phyloP scores from a whole-genome alignment of 73 alveolate genomes.

The Paramecium pentaurelia region DNA sequence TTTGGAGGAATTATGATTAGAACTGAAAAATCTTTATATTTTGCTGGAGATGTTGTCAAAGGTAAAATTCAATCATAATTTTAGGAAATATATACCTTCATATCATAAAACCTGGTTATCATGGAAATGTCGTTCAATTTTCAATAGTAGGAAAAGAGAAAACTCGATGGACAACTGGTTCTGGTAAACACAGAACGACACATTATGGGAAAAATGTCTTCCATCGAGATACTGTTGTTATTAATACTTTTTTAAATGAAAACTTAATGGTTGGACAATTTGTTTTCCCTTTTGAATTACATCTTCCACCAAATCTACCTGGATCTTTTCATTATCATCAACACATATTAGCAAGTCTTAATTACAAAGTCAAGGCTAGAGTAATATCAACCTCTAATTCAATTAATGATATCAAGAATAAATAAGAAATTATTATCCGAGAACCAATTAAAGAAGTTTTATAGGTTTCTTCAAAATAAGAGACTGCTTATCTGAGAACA shows the following conservation, averaged over 20 bases:
- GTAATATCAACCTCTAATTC: not conserved
- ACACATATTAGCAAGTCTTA: not conserved
- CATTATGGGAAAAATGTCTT: not conserved
- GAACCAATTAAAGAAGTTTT: not conserved
- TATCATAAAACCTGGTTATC: not conserved
- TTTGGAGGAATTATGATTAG: constrained; percentile 2
- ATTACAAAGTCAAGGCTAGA: not conserved
- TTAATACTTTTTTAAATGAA: not conserved
- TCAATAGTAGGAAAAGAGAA: not conserved
- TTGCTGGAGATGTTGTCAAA: not conserved
- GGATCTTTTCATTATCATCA: not conserved
- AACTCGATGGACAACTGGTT: not conserved
- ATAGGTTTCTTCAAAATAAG: not conserved
- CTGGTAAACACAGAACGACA: not conserved
- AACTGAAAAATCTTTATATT: not conserved
- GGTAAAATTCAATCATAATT: not conserved
- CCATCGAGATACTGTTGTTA: not conserved
- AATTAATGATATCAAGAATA: not conserved
- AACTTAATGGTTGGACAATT: not conserved
- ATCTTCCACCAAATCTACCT: not conserved
- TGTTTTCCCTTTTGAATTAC: not conserved
- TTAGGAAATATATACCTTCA: not conserved
- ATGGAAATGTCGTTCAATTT: not conserved
- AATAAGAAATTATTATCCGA: not conserved
- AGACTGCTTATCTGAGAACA: not conserved